A percentile compares a stretch with the other conserved stretches of the same genome.
phyloP scores from a whole-genome alignment of 2,329 filamentous ascomycete species.

The Pseudogymnoascus sp. region DNA sequence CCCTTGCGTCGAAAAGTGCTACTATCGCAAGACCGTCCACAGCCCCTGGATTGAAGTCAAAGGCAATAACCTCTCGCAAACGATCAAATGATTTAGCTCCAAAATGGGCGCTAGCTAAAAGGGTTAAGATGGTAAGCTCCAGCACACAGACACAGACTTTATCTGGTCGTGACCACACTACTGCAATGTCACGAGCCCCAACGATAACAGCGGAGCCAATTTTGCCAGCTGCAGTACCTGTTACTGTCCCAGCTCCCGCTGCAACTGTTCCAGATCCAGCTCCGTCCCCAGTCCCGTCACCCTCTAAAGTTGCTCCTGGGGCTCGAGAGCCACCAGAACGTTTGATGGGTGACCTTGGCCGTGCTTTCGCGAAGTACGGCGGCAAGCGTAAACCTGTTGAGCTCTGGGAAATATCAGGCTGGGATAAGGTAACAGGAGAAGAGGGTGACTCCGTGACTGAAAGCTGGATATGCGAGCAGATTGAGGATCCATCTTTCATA shows the following conservation, averaged over 20 bases:
- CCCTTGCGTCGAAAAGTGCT: slow-evolving; percentile 19
- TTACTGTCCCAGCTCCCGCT: slow-evolving; percentile 7
- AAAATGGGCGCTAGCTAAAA: slow-evolving; percentile 17
- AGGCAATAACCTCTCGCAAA: slow-evolving; percentile 16
- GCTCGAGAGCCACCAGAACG: slow-evolving; percentile 13
- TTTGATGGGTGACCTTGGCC: slow-evolving; percentile 19
- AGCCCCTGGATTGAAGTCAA: slow-evolving; percentile 17
- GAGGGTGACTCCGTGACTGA: slow-evolving; percentile 37
- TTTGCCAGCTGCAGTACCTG: not conserved
- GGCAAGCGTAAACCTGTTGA: slow-evolving; percentile 20
- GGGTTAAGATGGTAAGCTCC: slow-evolving; percentile 24
- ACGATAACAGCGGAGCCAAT: not conserved
- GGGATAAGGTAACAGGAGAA: slow-evolving; percentile 28
- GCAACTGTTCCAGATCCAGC: not conserved
- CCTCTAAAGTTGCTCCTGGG: not conserved
- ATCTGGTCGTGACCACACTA: slow-evolving; percentile 17
- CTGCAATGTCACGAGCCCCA: not conserved
- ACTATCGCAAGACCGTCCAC: slow-evolving; percentile 14
- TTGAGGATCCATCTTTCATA: slow-evolving; percentile 43
- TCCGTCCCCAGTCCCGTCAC: not conserved
- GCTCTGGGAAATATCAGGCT: slow-evolving; percentile 24
- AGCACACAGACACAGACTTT: slow-evolving; percentile 26
- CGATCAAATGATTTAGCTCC: slow-evolving; percentile 13
- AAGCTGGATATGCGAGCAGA: slow-evolving; percentile 42
- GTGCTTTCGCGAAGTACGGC: slow-evolving; percentile 21